Percentiles rank a stretch among this genome's conserved stretches.
Conservation (phyloP, 73 alveolate genomes). For the Durusdinium trenchii region DNA sequence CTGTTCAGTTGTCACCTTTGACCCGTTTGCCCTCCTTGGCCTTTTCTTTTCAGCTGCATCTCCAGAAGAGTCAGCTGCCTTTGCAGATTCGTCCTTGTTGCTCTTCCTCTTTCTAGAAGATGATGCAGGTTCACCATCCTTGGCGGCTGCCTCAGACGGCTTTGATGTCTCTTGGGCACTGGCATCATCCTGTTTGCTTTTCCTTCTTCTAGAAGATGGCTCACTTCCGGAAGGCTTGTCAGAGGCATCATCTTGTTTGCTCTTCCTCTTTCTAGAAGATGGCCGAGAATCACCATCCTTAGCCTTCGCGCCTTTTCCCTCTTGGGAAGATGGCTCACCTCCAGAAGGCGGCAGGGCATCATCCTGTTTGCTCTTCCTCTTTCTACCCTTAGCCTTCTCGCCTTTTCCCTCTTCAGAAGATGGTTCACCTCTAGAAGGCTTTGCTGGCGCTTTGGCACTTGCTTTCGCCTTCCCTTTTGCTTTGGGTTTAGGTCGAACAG, state of each 20-base stretch:
- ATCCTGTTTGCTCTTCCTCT: background rate
- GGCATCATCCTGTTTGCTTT: too few relatives aligned
- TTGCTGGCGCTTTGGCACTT: background rate
- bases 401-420: background rate
- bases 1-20: background rate
- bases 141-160: too few relatives aligned
- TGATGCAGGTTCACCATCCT: background rate
- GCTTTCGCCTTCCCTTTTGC: background rate
- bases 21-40: too few relatives aligned
- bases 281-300: background rate
- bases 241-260: too few relatives aligned
- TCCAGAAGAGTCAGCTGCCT: background rate
- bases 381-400: background rate
- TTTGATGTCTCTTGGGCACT: too few relatives aligned
- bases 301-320: background rate
- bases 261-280: too few relatives aligned
- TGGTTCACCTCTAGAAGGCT: too few relatives aligned
- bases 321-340: background rate
- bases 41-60: background rate
- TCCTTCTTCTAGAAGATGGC: too few relatives aligned
- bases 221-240: too few relatives aligned
- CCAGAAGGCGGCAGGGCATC: background rate
- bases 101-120: too few relatives aligned
- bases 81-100: too few relatives aligned
- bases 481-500: background rate